These are phyloP conservation scores for Candida ulmi DNA, from an alignment of 805 yeast genomes.

Conservation along the genomic window DNA sequence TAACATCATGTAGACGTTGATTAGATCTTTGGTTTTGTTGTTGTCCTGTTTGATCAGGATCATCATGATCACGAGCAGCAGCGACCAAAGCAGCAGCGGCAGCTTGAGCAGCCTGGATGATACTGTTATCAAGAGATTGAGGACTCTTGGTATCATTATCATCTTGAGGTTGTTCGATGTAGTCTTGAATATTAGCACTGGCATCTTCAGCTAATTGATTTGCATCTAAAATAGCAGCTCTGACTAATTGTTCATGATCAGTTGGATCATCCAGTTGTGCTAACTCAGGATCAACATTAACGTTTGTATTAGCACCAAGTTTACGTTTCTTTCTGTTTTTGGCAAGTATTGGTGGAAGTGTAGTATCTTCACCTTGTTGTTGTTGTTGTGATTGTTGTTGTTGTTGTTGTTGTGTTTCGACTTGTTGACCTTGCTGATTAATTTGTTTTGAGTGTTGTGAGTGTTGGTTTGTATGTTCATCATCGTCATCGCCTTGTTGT, in stretches of 20 bases:
- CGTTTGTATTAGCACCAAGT: slow-evolving; percentile 2
- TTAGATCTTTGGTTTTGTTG: neutral
- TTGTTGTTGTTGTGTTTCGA: slow-evolving; percentile 25
- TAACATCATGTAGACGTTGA: neutral
- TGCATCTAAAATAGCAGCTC: slow-evolving; percentile 67
- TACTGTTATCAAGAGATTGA: slow-evolving; percentile 19
- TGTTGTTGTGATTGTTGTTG: neutral
- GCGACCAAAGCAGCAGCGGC: slow-evolving; percentile 14
- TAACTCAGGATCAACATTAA: slow-evolving; percentile 54
- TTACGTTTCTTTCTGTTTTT: slow-evolving; percentile 8
- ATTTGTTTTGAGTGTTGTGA: neutral
- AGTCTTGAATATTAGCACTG: slow-evolving; percentile 28
- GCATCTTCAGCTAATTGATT: slow-evolving; percentile 49
- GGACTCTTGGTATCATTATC: slow-evolving; percentile 5
- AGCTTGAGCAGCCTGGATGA: slow-evolving; percentile 18
- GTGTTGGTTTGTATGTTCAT: neutral
- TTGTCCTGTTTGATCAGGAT: neutral
- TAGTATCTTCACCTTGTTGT: slow-evolving; percentile 1
- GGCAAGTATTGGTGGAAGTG: neutral
- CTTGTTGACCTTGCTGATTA: neutral
- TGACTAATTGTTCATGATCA: slow-evolving; percentile 61
- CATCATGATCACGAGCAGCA: slow-evolving; percentile 14
- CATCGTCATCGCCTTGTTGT: slow-evolving; percentile 17
- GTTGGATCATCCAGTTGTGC: slow-evolving; percentile 41
- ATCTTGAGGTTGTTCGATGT: slow-evolving; percentile 22